Evolutionary conservation across 306 rosid genomes (phyloP).

Genomic region (Casuarina equisetifolia): DNA sequence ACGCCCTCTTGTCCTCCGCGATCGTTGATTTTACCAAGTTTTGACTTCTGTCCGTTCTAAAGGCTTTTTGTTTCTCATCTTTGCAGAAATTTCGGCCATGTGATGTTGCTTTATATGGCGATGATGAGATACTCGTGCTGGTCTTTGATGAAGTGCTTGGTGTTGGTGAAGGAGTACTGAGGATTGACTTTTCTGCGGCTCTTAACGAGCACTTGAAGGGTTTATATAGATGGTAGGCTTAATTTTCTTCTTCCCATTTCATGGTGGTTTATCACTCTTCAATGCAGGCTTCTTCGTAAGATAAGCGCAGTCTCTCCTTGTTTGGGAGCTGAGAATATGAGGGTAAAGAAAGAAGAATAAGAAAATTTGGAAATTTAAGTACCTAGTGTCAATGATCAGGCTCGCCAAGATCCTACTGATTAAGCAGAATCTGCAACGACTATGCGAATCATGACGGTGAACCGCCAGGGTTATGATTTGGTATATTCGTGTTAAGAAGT

Average conservation of each 20-base stretch:
- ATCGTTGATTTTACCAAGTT: neutral
- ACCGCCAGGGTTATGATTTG: neutral
- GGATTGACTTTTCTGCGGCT: slow-evolving; percentile 54
- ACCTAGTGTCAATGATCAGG: neutral
- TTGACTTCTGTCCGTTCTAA: neutral
- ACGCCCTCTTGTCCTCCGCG: neutral
- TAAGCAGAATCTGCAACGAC: neutral
- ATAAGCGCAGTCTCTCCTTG: neutral
- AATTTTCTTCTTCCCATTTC: neutral
- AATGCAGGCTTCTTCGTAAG: neutral
- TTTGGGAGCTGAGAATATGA: neutral
- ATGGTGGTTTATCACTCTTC: neutral
- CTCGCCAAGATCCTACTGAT: neutral
- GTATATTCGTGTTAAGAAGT: slow-evolving; percentile 1
- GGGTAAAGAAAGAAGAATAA: neutral
- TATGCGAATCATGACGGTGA: neutral
- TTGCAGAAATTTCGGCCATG: slow-evolving; percentile 37
- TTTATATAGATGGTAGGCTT: slow-evolving; percentile 49
- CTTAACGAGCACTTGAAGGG: slow-evolving; percentile 58
- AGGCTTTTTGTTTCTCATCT: slow-evolving; percentile 16
- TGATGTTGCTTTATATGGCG: slow-evolving; percentile 46
- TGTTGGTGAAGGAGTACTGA: slow-evolving; percentile 53
- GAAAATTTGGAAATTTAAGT: neutral
- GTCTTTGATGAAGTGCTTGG: slow-evolving; percentile 50
- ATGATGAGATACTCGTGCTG: slow-evolving; percentile 57